Conservation (phyloP, 805 yeast genomes). For the Teunomyces funiuensis region DNA sequence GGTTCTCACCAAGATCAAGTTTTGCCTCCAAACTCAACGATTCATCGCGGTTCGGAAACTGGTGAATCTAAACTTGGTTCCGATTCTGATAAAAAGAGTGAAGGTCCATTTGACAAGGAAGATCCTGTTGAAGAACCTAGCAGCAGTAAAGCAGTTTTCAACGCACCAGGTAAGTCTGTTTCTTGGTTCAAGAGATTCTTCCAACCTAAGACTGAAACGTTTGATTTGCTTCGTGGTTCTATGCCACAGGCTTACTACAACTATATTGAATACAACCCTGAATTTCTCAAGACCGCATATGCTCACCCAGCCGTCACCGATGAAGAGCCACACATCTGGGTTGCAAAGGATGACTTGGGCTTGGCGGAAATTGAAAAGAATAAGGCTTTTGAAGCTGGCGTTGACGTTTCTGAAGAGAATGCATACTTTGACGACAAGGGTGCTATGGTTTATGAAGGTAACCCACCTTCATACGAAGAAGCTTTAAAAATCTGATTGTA, state of each 20-base stretch:
- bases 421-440: slow-evolving; percentile 62
- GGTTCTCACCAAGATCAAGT: slow-evolving; percentile 20
- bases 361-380: slow-evolving; percentile 58
- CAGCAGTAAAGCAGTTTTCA: slow-evolving; percentile 11
- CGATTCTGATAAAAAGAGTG: slow-evolving; percentile 10
- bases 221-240: slow-evolving; percentile 41
- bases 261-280: slow-evolving; percentile 41
- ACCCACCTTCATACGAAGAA: slow-evolving; percentile 70
- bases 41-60: slow-evolving; percentile 3
- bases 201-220: slow-evolving; percentile 48
- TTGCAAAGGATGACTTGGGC: slow-evolving; percentile 67
- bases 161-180: slow-evolving; percentile 22
- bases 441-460: slow-evolving; percentile 51
- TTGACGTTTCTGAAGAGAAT: slow-evolving; percentile 56
- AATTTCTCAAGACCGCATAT: slow-evolving; percentile 44
- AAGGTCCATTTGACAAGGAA: not conserved
- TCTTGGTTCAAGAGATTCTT: slow-evolving; percentile 42
- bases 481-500: slow-evolving; percentile 34
- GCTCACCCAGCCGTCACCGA: slow-evolving; percentile 58
- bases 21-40: slow-evolving; percentile 10
- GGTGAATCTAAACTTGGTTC: slow-evolving; percentile 5
- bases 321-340: slow-evolving; percentile 66
- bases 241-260: slow-evolving; percentile 45
- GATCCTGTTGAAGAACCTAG: slow-evolving; percentile 1
- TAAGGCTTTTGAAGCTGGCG: slow-evolving; percentile 53